phyloP scores from a whole-genome alignment of 768 basidiomycete genomes.

The Dioszegia aurantiaca region DNA sequence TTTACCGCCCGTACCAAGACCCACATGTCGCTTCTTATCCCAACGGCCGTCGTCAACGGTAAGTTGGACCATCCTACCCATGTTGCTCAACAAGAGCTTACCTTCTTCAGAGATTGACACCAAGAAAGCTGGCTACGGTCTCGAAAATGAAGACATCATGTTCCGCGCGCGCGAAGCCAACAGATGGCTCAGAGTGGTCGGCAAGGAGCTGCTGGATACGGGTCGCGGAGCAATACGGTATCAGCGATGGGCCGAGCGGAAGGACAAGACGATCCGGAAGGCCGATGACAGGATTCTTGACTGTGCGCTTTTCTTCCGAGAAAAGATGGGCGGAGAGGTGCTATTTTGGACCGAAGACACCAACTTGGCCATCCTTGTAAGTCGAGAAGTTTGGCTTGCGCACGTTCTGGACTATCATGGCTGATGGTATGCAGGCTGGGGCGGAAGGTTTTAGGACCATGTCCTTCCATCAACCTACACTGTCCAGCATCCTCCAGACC shows the following conservation, averaged over 20 bases:
- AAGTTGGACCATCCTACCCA: conserved; percentile 6
- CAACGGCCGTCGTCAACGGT: conserved; percentile 38
- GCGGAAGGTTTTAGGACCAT: conserved; percentile 10
- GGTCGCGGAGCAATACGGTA: conserved; percentile 25
- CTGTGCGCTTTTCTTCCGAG: conserved; percentile 34
- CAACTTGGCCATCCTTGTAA: conserved; percentile 32
- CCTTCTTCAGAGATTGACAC: conserved; percentile 6
- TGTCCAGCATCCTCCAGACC: too few species aligned
- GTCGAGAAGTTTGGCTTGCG: not conserved
- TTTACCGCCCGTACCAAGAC: not conserved
- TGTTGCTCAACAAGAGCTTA: too few species aligned
- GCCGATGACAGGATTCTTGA: conserved; percentile 41
- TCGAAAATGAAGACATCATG: not conserved
- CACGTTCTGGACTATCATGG: too few species aligned
- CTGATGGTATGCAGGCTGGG: conserved; percentile 5
- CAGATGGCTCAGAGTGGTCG: conserved; percentile 22
- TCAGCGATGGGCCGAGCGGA: conserved; percentile 29
- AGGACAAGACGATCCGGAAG: conserved; percentile 21
- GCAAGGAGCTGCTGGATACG: conserved; percentile 12
- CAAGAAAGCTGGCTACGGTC: not conserved
- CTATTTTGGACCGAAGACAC: conserved; percentile 40
- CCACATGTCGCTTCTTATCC: conserved; percentile 24
- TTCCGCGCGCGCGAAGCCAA: conserved; percentile 14
- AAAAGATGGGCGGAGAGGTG: conserved; percentile 16
- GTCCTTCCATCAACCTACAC: too few species aligned